These are phyloP conservation scores for Amaranthus hypochondriacus DNA, from an alignment of 148 eudicot species.

Conservation along the genomic window DNA sequence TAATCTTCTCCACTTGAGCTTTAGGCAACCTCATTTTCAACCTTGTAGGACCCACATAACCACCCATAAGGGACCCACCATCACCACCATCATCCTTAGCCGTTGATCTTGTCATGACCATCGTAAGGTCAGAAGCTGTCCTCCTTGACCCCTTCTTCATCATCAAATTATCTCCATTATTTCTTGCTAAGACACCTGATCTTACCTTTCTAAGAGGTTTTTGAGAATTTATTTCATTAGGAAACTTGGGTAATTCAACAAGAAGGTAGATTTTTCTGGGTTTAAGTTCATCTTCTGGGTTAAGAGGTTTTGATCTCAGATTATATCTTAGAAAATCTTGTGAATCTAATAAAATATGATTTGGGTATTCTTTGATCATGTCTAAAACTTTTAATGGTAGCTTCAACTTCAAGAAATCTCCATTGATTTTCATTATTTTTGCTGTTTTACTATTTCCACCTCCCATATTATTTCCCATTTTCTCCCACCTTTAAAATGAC, in stretches of 20 bases:
- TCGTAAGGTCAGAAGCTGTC: slow-evolving; percentile 38
- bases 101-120: slow-evolving; percentile 16
- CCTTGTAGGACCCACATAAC: slow-evolving; percentile 33
- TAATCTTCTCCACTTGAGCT: slow-evolving; percentile 40
- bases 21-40: slow-evolving; percentile 65
- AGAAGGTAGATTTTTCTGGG: slow-evolving; percentile 64
- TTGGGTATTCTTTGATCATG: slow-evolving; percentile 55
- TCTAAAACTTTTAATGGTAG: slow-evolving; percentile 48
- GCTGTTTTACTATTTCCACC: slow-evolving; percentile 36
- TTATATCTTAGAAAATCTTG: slow-evolving; percentile 41
- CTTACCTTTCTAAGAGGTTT: slow-evolving; percentile 28
- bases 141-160: slow-evolving; percentile 29
- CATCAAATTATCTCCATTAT: slow-evolving; percentile 26
- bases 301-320: slow-evolving; percentile 59
- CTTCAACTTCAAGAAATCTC: slow-evolving; percentile 53
- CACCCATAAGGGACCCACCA: not conserved
- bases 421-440: slow-evolving; percentile 73
- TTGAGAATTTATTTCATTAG: not conserved
- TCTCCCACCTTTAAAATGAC: not conserved
- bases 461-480: slow-evolving; percentile 59
- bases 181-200: slow-evolving; percentile 26
- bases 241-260: slow-evolving; percentile 52
- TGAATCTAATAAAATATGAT: slow-evolving; percentile 62
- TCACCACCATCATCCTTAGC: not conserved
- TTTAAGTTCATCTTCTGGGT: slow-evolving; percentile 31